Evolutionary conservation across 441 rosid species (phyloP).

Genomic region (Adansonia madagascariensis): DNA sequence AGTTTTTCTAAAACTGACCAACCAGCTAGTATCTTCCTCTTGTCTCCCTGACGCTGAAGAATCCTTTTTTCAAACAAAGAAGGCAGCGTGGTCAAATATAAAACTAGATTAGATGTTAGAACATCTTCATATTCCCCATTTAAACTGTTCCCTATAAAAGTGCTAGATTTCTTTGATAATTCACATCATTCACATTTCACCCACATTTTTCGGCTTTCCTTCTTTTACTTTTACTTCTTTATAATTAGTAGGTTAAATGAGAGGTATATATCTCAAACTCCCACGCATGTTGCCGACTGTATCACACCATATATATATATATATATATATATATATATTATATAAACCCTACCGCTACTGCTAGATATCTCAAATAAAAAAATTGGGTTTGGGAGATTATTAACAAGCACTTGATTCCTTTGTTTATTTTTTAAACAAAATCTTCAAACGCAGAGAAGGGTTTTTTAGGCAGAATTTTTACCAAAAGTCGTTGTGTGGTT

Average conservation of each 20-base stretch:
- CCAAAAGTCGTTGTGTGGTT: conserved; percentile 21
- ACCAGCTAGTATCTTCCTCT: not conserved
- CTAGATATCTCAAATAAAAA: not conserved
- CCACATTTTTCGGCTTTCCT: conserved; percentile 9
- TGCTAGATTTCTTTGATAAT: conserved; percentile 34
- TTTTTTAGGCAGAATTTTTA: not conserved
- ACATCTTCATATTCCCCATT: conserved; percentile 31
- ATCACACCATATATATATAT: not conserved
- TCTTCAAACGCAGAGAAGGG: conserved; percentile 8
- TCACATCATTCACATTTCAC: conserved; percentile 14
- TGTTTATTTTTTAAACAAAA: conserved; percentile 14
- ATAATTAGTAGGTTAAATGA: not conserved
- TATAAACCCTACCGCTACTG: conserved; percentile 24
- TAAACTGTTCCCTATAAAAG: conserved; percentile 35
- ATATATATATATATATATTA: not conserved
- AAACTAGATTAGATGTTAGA: conserved; percentile 15
- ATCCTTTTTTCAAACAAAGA: not conserved
- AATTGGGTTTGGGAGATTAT: conserved; percentile 19
- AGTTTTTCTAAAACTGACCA: not conserved
- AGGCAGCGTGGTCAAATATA: conserved; percentile 18
- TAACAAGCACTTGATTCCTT: conserved; percentile 42
- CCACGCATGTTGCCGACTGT: conserved; percentile 39
- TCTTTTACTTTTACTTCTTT: not conserved
- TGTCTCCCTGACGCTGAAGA: too few relatives aligned
- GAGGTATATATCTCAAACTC: not conserved